A percentile compares a stretch with the other conserved stretches of the same genome.
Evolutionary conservation across 129 eudicot species (phyloP).

Genomic region (Helianthus tuberosus): DNA sequence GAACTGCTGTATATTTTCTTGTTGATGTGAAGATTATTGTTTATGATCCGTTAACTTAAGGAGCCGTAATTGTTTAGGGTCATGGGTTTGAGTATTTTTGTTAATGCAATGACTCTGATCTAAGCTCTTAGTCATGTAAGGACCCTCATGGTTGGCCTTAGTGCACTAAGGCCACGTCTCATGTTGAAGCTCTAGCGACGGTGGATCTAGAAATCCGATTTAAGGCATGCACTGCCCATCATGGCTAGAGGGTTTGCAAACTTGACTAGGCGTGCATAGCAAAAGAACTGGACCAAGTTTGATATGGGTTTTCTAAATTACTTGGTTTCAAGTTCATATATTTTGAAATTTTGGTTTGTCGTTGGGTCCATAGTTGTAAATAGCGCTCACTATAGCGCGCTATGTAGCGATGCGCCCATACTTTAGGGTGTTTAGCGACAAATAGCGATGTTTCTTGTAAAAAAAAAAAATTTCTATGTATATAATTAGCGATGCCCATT

Average conservation of each 20-base stretch:
- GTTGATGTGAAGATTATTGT: conserved; percentile 4
- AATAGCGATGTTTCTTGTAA: too few relatives aligned
- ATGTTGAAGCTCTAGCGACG: neutral
- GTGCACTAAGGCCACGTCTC: neutral
- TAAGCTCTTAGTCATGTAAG: neutral
- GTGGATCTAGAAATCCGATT: neutral
- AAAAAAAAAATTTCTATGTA: too few relatives aligned
- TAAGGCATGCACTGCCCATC: too few relatives aligned
- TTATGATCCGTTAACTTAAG: neutral
- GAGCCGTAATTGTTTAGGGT: neutral
- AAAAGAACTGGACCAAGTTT: neutral
- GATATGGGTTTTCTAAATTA: neutral
- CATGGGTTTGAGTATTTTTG: neutral
- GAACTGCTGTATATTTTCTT: conserved; percentile 15
- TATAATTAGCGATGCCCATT: too few relatives aligned
- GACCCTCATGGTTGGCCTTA: neutral
- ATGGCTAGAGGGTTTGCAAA: neutral
- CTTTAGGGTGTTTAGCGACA: too few relatives aligned
- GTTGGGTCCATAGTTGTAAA: too few relatives aligned
- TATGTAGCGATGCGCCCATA: too few relatives aligned
- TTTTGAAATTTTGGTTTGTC: neutral
- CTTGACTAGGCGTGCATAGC: neutral
- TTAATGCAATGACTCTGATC: too few relatives aligned
- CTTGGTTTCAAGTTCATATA: neutral
- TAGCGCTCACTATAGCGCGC: too few relatives aligned